These are phyloP conservation scores for Puccinia polysora DNA, from an alignment of 1,284 basidiomycete species.

Conservation along the genomic window DNA sequence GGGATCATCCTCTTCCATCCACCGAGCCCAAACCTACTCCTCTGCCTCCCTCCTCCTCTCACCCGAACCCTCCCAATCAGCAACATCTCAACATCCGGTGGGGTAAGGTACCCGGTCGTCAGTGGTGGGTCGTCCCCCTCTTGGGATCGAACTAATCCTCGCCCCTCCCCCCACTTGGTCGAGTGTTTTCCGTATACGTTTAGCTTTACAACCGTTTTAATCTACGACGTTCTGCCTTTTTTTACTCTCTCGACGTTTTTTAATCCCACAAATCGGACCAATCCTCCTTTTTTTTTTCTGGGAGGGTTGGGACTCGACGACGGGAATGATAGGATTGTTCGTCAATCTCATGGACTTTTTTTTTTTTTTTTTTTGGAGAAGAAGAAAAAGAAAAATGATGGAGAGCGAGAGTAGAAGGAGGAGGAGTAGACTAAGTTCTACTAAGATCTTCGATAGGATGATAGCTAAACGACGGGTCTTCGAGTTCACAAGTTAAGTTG, in stretches of 20 bases:
- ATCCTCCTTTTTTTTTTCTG: background rate
- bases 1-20: background rate
- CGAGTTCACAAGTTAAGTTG: too few species aligned
- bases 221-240: background rate
- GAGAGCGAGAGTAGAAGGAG: too few species aligned
- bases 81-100: background rate
- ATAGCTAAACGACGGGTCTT: too few species aligned
- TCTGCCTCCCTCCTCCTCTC: background rate
- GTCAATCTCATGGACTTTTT: too few species aligned
- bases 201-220: background rate
- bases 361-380: too few species aligned
- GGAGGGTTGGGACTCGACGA: too few species aligned
- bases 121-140: constrained; percentile 35
- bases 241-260: background rate
- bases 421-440: too few species aligned
- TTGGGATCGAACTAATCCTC: constrained; percentile 7
- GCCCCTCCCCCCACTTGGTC: background rate
- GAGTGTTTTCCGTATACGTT: too few species aligned
- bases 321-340: too few species aligned
- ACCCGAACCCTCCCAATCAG: background rate
- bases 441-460: too few species aligned
- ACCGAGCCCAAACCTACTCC: background rate
- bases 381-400: too few species aligned
- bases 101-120: constrained; percentile 9
- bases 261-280: too few species aligned